Percentiles rank a stretch among this genome's conserved stretches.
Conservation (phyloP, 1,284 basidiomycete species). For the Lignosus rhinocerotis region DNA sequence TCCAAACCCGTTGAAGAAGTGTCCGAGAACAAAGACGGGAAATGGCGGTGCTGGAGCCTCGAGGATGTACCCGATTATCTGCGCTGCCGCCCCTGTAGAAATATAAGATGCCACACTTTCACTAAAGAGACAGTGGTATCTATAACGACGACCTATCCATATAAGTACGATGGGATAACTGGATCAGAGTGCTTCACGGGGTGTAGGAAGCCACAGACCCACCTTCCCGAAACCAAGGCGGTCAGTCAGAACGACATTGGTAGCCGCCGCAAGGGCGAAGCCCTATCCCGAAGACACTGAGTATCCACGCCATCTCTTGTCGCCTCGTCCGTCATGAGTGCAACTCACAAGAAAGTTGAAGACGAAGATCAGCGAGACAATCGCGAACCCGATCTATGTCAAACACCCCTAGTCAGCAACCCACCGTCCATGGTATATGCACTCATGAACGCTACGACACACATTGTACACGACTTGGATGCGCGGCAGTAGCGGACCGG, state of each 20-base stretch:
- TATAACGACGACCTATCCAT: not conserved
- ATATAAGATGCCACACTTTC: no score
- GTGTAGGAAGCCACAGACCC: slow-evolving; percentile 31
- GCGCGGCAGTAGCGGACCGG: slow-evolving; percentile 55
- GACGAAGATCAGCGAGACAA: slow-evolving; percentile 10
- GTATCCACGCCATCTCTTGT: no score
- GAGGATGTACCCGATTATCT: slow-evolving; percentile 53
- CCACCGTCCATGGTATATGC: not conserved
- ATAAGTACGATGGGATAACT: not conserved
- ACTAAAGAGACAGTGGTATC: not conserved
- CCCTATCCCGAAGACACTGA: slow-evolving; percentile 38
- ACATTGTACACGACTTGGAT: slow-evolving; percentile 59
- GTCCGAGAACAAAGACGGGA: slow-evolving; percentile 61
- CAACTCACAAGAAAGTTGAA: slow-evolving; percentile 42
- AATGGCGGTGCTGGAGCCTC: slow-evolving; percentile 65
- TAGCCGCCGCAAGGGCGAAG: slow-evolving; percentile 49
- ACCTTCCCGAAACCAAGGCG: slow-evolving; percentile 63
- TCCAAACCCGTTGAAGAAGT: slow-evolving; percentile 64
- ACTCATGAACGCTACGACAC: slow-evolving; percentile 13
- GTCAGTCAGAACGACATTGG: slow-evolving; percentile 57
- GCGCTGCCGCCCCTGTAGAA: slow-evolving; percentile 31
- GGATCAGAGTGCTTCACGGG: not conserved
- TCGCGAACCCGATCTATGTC: slow-evolving; percentile 34
- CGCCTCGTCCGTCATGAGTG: not conserved
- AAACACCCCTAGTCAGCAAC: not conserved